Base-by-base conservation (phyloP, 2,329 filamentous ascomycete species). In the Colletotrichum orbiculare region DNA sequence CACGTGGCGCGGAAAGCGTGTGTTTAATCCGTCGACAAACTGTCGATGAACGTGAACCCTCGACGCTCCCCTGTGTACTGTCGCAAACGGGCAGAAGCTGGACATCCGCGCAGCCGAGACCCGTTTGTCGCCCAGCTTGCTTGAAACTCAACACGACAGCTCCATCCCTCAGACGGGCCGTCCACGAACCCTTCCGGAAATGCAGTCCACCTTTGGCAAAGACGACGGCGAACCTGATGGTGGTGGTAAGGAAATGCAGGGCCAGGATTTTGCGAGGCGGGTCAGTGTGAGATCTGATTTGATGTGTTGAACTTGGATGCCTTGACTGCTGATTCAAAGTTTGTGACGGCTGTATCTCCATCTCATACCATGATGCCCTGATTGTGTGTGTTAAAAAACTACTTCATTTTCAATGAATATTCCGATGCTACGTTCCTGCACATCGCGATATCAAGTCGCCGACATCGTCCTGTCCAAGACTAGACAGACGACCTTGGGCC, bases 121-220 rank as follows among this genome's bases (percentile, higher is more conserved):
- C 12, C 7, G 55, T 42, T 34, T 46, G 42, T 33, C 50, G 55
- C 6, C 55, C 55, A 10, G 46, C 38, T 38, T 58, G 37, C 55
- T 50, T 58, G 55, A 58, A 58, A 37, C 55, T 58, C 46, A 58
- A 11, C 8, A 50, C 38, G 5, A 50, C 37, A 11, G 25, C 45
- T 0, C 38, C 38, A 33, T 50, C 46, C 6, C 25, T n/a, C 4
- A 25, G 38, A 33, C 46, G 50, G 0, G 55, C 55, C 55, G 43
- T 58, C 45, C 46, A 58, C 0, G 38, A 35, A 0, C 55, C 55
- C 0, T 39, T 39, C n/a, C 50, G 37, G 33, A 48, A 58, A 13
- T 35, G 35, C 0, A 58, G 38, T 3, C 25, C n/a, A 17, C 43
- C n/a, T 46, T 17, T 13, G 2, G 17, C 2, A 12, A 46, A 12